These are phyloP conservation scores for Aspergillus taichungensis DNA, from an alignment of 495 filamentous ascomycete genomes.

Conservation along the genomic window DNA sequence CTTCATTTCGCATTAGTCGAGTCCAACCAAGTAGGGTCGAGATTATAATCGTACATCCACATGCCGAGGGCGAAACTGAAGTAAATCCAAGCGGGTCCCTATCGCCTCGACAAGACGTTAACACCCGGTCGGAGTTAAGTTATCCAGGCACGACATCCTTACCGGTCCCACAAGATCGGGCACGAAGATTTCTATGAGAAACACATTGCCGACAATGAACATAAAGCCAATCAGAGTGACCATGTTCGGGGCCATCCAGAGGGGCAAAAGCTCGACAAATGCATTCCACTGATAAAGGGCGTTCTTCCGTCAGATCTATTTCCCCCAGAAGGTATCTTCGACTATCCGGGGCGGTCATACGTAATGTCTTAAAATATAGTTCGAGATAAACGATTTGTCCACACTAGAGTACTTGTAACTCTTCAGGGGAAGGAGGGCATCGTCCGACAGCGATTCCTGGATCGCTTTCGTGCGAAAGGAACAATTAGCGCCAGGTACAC, in stretches of 20 bases:
- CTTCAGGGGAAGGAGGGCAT: slow-evolving; percentile 73
- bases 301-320: too few relatives aligned
- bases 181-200: slow-evolving; percentile 68
- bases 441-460: slow-evolving; percentile 57
- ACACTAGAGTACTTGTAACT: slow-evolving; percentile 95
- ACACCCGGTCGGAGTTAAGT: slow-evolving; percentile 11
- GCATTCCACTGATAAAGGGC: slow-evolving; percentile 66
- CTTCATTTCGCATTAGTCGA: slow-evolving; percentile 20
- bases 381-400: slow-evolving; percentile 90
- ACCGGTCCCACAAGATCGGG: slow-evolving; percentile 90
- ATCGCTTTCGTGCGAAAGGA: slow-evolving; percentile 25
- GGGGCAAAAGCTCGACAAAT: slow-evolving; percentile 80
- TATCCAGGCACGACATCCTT: slow-evolving; percentile 19
- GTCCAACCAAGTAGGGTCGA: background rate
- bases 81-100: slow-evolving; percentile 88
- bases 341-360: slow-evolving; percentile 45
- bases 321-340: too few relatives aligned
- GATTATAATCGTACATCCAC: slow-evolving; percentile 58
- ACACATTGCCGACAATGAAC: slow-evolving; percentile 84
- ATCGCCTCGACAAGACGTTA: slow-evolving; percentile 9
- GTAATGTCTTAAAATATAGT: slow-evolving; percentile 89
- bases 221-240: slow-evolving; percentile 93
- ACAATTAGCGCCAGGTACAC: slow-evolving; percentile 10
- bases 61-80: slow-evolving; percentile 89
- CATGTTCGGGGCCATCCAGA: slow-evolving; percentile 97